A percentile compares a stretch with the other conserved stretches of the same genome.
These are phyloP conservation scores for Boletus smithii DNA, from an alignment of 1,284 basidiomycete species.

Conservation along the genomic window DNA sequence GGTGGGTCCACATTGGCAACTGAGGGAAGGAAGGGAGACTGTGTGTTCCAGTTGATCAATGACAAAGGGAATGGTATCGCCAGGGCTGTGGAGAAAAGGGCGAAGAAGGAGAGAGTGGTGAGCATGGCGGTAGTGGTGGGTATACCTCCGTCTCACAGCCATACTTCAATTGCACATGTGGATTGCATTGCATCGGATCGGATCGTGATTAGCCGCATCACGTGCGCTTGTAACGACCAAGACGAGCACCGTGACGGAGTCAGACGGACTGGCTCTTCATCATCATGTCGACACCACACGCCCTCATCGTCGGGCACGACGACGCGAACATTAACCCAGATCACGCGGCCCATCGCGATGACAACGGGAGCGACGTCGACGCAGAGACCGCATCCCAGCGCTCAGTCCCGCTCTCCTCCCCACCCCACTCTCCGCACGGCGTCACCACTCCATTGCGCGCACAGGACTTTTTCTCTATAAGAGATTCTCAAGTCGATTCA, in stretches of 20 bases:
- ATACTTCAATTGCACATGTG: neutral
- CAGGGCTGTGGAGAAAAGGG: conserved; percentile 13
- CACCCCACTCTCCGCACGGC: conserved; percentile 45
- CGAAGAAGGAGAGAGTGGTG: conserved; percentile 12
- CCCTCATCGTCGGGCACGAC: conserved; percentile 4
- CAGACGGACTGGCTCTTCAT: too few relatives aligned
- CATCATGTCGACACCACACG: conserved; percentile 19
- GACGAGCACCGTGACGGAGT: too few relatives aligned
- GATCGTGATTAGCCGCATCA: conserved; percentile 9
- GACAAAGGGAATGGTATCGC: conserved; percentile 24
- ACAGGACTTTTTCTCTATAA: conserved; percentile 40
- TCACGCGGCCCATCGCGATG: conserved; percentile 3
- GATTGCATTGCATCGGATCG: too few relatives aligned
- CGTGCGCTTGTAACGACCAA: too few relatives aligned
- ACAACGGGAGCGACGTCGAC: conserved; percentile 42
- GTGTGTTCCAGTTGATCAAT: conserved; percentile 11
- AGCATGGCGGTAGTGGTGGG: conserved; percentile 11
- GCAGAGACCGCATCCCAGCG: conserved; percentile 77
- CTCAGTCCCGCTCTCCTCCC: conserved; percentile 71
- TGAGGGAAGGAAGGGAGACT: conserved; percentile 14
- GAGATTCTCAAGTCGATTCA: conserved; percentile 46
- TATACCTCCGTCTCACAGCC: neutral
- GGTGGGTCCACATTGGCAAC: conserved; percentile 13
- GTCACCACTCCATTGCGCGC: conserved; percentile 31
- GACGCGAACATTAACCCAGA: conserved; percentile 2